These are phyloP conservation scores for Colletotrichum noveboracense DNA, from an alignment of 2,329 filamentous ascomycete genomes.

Conservation along the genomic window DNA sequence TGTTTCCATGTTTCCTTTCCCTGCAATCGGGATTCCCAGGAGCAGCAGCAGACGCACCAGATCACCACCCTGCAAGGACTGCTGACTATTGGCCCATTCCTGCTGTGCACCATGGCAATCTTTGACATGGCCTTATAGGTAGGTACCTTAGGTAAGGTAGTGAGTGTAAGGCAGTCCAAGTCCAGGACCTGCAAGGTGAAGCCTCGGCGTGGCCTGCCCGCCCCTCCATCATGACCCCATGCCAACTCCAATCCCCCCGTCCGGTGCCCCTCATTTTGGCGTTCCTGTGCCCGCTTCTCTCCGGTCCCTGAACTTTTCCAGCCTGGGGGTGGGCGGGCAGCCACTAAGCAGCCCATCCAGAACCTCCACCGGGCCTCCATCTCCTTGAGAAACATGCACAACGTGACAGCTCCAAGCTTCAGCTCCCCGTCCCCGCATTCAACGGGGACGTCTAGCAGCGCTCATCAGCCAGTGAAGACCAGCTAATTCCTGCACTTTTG, in stretches of 20 bases:
- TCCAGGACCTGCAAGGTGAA: neutral
- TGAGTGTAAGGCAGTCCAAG: neutral
- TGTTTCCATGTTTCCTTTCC: neutral
- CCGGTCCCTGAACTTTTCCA: slow-evolving; percentile 9
- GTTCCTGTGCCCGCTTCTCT: slow-evolving; percentile 17
- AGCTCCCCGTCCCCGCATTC: slow-evolving; percentile 12
- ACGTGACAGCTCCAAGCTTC: neutral
- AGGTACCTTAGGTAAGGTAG: neutral
- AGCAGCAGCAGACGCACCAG: neutral
- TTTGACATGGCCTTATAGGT: neutral
- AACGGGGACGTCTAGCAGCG: slow-evolving; percentile 4
- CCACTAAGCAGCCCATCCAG: neutral
- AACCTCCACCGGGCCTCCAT: neutral
- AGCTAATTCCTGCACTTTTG: neutral
- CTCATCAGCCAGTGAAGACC: neutral
- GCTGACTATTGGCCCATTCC: slow-evolving; percentile 1
- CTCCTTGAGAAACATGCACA: neutral
- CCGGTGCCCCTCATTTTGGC: slow-evolving; percentile 17
- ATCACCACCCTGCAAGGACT: neutral
- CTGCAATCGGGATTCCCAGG: slow-evolving; percentile 3
- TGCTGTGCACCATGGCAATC: neutral
- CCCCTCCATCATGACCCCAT: slow-evolving; percentile 12
- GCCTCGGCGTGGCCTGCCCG: neutral
- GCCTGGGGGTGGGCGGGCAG: neutral
- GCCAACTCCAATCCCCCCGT: slow-evolving; percentile 2